Evolutionary conservation across 352 stramenopile species (phyloP).

Genomic region (Phytophthora colocasiae): DNA sequence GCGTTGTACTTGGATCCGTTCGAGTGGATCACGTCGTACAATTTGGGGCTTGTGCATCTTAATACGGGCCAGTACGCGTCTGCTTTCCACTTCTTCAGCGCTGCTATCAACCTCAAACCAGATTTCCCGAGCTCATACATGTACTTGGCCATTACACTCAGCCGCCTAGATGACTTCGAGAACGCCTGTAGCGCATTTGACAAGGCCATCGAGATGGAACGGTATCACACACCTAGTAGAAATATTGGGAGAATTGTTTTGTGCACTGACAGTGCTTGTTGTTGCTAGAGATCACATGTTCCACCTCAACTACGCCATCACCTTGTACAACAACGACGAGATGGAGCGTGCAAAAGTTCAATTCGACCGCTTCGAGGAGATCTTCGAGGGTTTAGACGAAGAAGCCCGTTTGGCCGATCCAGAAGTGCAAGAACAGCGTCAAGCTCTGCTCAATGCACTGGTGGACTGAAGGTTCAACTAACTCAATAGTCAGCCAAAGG

Average conservation of each 20-base stretch:
- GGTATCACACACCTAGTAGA: constrained; percentile 31
- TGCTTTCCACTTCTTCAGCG: constrained; percentile 94
- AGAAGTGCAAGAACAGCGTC: constrained; percentile 78
- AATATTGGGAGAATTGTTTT: no score
- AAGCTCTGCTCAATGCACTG: constrained; percentile 72
- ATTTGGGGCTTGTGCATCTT: constrained; percentile 94
- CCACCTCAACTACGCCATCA: constrained; percentile 91
- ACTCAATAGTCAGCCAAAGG: no score
- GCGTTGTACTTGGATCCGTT: constrained; percentile 94
- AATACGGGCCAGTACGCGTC: constrained; percentile 93
- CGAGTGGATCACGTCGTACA: constrained; percentile 96
- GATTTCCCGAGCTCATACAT: constrained; percentile 93
- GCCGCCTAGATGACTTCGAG: constrained; percentile 92
- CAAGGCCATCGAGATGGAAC: constrained; percentile 91
- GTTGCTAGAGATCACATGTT: constrained; percentile 81
- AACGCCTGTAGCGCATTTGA: constrained; percentile 93
- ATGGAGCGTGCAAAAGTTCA: constrained; percentile 87
- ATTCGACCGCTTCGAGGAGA: constrained; percentile 85
- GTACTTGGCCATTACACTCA: constrained; percentile 93
- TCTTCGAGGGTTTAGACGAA: constrained; percentile 79
- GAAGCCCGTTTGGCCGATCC: constrained; percentile 68
- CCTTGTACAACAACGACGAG: constrained; percentile 91
- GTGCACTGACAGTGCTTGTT: constrained; percentile 1
- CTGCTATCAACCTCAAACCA: constrained; percentile 88
- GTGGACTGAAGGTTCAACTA: constrained; percentile 45